Conservation (phyloP, 106 monocot species). For the Dendrobium huoshanense region DNA sequence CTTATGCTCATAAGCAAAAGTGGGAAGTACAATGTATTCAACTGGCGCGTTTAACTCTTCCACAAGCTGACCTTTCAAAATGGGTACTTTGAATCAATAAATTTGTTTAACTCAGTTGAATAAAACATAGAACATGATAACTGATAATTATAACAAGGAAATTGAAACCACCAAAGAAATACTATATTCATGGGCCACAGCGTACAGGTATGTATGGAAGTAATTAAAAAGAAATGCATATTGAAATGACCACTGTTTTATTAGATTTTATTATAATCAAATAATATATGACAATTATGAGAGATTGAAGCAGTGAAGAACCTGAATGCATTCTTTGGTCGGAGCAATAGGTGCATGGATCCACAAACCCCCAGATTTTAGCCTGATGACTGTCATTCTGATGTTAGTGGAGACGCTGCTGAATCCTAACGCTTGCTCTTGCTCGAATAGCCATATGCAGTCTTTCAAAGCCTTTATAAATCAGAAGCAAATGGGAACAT, state of each 20-base stretch:
- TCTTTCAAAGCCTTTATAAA: slow-evolving; percentile 64
- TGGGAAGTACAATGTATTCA: slow-evolving; percentile 79
- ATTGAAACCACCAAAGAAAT: no score
- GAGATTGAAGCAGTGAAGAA: slow-evolving; percentile 7
- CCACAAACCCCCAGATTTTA: slow-evolving; percentile 95
- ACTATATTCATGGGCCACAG: no score
- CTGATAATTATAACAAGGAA: no score
- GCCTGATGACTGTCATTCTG: slow-evolving; percentile 92
- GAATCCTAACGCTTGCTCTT: slow-evolving; percentile 98
- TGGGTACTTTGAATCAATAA: not conserved
- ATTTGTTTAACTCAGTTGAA: not conserved
- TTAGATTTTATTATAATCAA: no score
- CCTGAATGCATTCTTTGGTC: slow-evolving; percentile 95
- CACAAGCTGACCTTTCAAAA: slow-evolving; percentile 46
- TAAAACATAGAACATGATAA: no score
- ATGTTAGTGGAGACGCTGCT: slow-evolving; percentile 97
- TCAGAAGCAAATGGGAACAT: not conserved
- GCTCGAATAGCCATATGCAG: slow-evolving; percentile 94
- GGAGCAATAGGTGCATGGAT: slow-evolving; percentile 98
- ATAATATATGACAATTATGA: no score
- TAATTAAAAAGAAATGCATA: no score
- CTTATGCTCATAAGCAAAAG: slow-evolving; percentile 21
- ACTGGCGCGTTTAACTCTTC: slow-evolving; percentile 90
- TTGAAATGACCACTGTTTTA: no score
- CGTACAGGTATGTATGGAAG: no score